Conservation (phyloP, 2,329 filamentous ascomycete species). For the Trichoderma citrinoviride region DNA sequence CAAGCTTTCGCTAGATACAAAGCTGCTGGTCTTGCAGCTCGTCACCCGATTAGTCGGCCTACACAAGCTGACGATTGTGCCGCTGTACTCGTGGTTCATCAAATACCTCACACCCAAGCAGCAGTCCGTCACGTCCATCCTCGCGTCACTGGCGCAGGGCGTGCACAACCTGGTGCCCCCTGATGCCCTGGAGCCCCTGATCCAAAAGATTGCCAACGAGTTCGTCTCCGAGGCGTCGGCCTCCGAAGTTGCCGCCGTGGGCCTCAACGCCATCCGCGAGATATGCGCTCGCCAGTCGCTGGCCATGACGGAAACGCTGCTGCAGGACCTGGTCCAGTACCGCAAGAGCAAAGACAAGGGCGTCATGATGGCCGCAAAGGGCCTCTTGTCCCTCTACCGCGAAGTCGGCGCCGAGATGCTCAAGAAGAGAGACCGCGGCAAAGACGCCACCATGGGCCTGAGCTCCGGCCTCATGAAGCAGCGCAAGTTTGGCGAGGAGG, state of each 20-base stretch:
- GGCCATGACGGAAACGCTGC: slow-evolving; percentile 93
- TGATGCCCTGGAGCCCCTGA: slow-evolving; percentile 82
- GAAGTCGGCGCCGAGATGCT: slow-evolving; percentile 88
- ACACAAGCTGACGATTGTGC: slow-evolving; percentile 85
- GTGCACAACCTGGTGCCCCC: slow-evolving; percentile 90
- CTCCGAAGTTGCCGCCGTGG: slow-evolving; percentile 84
- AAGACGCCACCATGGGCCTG: slow-evolving; percentile 82
- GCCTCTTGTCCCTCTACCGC: slow-evolving; percentile 83
- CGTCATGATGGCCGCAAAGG: slow-evolving; percentile 97
- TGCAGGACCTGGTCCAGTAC: slow-evolving; percentile 95
- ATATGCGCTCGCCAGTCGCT: slow-evolving; percentile 89
- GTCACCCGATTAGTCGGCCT: slow-evolving; percentile 88
- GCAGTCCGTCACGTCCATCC: slow-evolving; percentile 85
- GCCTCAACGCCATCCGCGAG: slow-evolving; percentile 91
- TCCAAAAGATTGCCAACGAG: slow-evolving; percentile 96
- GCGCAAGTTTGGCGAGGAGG: slow-evolving; percentile 78
- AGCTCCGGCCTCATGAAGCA: slow-evolving; percentile 72
- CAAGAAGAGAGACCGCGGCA: slow-evolving; percentile 85
- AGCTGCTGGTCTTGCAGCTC: slow-evolving; percentile 83
- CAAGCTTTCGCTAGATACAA: slow-evolving; percentile 83
- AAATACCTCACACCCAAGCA: slow-evolving; percentile 88
- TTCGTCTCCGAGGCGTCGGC: slow-evolving; percentile 95
- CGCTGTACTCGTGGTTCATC: slow-evolving; percentile 94
- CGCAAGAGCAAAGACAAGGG: slow-evolving; percentile 97
- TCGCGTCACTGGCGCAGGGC: slow-evolving; percentile 88